Conservation (phyloP, 208 protist genomes). For the Perkinsela sp. region DNA sequence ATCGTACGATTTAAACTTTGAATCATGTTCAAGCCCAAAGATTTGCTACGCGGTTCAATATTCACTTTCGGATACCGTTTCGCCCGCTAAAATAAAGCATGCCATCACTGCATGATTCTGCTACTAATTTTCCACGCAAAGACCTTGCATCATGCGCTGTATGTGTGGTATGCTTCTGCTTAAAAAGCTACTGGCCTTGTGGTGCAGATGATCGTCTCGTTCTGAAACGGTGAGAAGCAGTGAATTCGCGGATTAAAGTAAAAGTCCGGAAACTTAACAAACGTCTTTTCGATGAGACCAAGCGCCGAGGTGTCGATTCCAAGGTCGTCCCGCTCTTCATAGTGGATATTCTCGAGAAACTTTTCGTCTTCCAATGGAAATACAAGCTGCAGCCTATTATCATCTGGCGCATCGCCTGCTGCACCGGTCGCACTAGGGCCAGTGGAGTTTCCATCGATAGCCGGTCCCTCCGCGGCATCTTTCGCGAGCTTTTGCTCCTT, state of each 20-base stretch:
- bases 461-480: neutral
- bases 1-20: no score
- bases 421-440: no score
- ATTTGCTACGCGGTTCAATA: no score
- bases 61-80: no score
- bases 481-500: neutral
- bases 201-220: neutral
- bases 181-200: neutral
- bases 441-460: no score
- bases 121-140: no score
- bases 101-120: no score
- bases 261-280: neutral
- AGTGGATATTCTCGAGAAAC: neutral
- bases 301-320: neutral
- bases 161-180: no score
- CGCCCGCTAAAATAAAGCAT: no score
- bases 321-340: neutral
- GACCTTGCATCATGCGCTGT: no score
- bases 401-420: neutral
- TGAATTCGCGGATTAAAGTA: neutral
- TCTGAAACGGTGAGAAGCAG: neutral
- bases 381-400: neutral
- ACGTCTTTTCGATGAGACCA: neutral
- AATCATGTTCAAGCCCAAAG: no score
- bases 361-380: neutral